These are phyloP conservation scores for Cercis canadensis DNA, from an alignment of 306 rosid genomes.

Conservation along the genomic window DNA sequence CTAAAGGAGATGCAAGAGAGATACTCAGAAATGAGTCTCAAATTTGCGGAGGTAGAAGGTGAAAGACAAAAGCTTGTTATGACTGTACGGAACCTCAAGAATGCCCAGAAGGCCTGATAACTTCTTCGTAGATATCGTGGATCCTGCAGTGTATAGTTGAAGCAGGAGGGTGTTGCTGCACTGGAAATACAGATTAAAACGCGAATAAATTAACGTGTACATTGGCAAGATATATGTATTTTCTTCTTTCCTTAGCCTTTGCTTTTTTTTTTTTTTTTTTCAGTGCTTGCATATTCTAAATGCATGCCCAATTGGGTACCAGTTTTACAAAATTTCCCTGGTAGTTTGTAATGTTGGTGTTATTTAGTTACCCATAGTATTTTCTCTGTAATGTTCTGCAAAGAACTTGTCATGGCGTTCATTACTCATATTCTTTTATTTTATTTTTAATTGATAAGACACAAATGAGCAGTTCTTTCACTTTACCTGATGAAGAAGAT, in stretches of 20 bases:
- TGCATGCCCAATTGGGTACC: constrained; percentile 45
- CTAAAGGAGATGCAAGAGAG: constrained; percentile 98
- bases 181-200: constrained; percentile 43
- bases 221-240: constrained; percentile 44
- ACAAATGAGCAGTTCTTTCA: constrained; percentile 3
- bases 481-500: neutral
- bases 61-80: constrained; percentile 97
- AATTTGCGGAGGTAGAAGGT: constrained; percentile 96
- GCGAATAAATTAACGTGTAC: constrained; percentile 63
- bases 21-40: constrained; percentile 97
- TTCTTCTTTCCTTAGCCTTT: neutral
- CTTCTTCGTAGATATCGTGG: constrained; percentile 29
- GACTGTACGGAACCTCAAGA: constrained; percentile 80
- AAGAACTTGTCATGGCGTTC: constrained; percentile 26
- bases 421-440: constrained; percentile 32
- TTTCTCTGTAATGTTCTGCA: constrained; percentile 30
- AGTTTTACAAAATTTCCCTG: constrained; percentile 37
- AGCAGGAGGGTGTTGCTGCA: constrained; percentile 42
- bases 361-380: constrained; percentile 24
- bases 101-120: constrained; percentile 56
- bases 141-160: constrained; percentile 56
- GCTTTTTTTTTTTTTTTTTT: neutral
- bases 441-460: constrained; percentile 24
- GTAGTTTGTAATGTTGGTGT: constrained; percentile 34
- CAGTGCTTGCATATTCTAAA: constrained; percentile 24